Conservation (phyloP, 306 rosid species). For the Alnus rubra region DNA sequence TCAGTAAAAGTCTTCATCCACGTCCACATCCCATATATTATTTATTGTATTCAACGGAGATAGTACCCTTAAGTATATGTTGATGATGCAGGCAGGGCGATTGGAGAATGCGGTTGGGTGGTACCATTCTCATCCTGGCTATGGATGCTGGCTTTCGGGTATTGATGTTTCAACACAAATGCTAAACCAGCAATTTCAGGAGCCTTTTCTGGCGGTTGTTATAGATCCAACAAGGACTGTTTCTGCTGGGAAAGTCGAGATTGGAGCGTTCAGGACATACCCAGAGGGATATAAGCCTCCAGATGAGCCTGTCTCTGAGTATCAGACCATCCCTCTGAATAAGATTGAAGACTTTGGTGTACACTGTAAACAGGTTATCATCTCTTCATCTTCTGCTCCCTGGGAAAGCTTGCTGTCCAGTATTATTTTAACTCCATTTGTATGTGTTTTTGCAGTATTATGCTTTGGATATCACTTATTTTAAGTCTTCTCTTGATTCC, state of each 20-base stretch:
- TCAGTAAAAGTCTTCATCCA: neutral
- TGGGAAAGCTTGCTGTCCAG: neutral
- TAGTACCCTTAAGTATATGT: slow-evolving; percentile 8
- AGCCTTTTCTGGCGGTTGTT: slow-evolving; percentile 93
- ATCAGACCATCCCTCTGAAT: slow-evolving; percentile 90
- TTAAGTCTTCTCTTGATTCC: slow-evolving; percentile 88
- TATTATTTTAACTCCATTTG: slow-evolving; percentile 22
- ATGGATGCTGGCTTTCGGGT: slow-evolving; percentile 98
- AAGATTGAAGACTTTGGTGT: slow-evolving; percentile 99
- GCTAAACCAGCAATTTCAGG: slow-evolving; percentile 90
- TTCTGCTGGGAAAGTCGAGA: slow-evolving; percentile 96
- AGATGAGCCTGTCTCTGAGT: slow-evolving; percentile 91
- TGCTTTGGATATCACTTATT: slow-evolving; percentile 90
- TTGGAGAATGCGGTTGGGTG: slow-evolving; percentile 96
- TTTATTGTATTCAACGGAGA: neutral
- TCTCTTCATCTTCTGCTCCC: slow-evolving; percentile 7
- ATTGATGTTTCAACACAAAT: slow-evolving; percentile 96
- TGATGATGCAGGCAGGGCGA: slow-evolving; percentile 66
- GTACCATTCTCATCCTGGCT: slow-evolving; percentile 99
- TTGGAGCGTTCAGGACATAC: slow-evolving; percentile 97
- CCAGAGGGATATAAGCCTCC: slow-evolving; percentile 95
- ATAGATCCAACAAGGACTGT: slow-evolving; percentile 94
- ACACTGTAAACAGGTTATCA: slow-evolving; percentile 87
- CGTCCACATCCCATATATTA: neutral
- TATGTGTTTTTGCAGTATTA: slow-evolving; percentile 68